A percentile compares a stretch with the other conserved stretches of the same genome.
Evolutionary conservation across 192 early-diverging fungal genomes (phyloP).

Genomic region (Gonapodya prolifera): DNA sequence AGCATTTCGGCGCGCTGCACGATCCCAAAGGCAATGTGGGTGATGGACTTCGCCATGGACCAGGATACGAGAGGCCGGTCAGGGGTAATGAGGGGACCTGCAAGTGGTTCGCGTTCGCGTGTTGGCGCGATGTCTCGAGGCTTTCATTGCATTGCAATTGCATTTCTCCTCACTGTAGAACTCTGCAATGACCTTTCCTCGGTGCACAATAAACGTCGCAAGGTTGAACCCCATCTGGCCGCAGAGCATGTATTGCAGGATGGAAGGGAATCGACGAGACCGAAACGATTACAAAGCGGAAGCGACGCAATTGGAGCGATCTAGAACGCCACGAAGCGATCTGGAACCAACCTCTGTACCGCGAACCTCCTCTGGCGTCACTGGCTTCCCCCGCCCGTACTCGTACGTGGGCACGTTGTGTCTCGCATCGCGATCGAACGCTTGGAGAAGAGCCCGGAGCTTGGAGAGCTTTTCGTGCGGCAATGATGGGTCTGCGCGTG

Average conservation of each 20-base stretch:
- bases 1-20: not conserved
- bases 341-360: not conserved
- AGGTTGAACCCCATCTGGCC: not conserved
- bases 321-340: too few relatives aligned
- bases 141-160: too few relatives aligned
- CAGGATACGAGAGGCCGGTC: not conserved
- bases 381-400: not conserved
- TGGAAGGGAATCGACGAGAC: too few relatives aligned
- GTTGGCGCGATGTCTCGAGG: not conserved
- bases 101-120: not conserved
- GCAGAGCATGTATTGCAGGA: too few relatives aligned
- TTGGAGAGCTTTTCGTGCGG: not conserved
- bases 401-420: not conserved
- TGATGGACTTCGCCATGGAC: conserved; percentile 2
- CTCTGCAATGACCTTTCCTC: not conserved
- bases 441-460: not conserved
- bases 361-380: not conserved
- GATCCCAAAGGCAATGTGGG: not conserved
- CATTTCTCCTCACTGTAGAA: not conserved
- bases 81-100: not conserved
- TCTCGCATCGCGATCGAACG: not conserved
- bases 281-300: too few relatives aligned
- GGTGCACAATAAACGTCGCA: not conserved
- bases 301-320: too few relatives aligned
- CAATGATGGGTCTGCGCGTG: not conserved